A percentile compares a stretch with the other conserved stretches of the same genome.
Conservation (phyloP, 371 early-diverging fungal species). For the Furculomyces boomerangus region DNA sequence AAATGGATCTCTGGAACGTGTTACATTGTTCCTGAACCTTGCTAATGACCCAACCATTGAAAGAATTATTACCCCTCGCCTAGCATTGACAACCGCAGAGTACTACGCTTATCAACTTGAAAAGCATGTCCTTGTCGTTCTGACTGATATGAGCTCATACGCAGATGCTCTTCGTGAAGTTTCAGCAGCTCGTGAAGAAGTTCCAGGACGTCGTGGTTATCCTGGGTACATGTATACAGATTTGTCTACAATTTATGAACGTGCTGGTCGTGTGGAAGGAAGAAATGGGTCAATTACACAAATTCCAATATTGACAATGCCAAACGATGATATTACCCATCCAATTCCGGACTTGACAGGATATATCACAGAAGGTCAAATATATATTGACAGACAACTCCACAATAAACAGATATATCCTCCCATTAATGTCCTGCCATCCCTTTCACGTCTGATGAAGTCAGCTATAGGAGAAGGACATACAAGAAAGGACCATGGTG, state of each 20-base stretch:
- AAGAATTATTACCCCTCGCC: conserved; percentile 99
- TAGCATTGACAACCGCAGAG: conserved; percentile 99
- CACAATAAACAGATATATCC: conserved; percentile 99
- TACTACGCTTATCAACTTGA: conserved; percentile 99
- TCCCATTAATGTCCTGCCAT: conserved; percentile 99
- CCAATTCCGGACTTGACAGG: conserved; percentile 99
- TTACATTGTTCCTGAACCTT: conserved; percentile 98
- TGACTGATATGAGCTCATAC: conserved; percentile 99
- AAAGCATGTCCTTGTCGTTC: conserved; percentile 98
- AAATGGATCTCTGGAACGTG: conserved; percentile 98
- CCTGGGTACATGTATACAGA: conserved; percentile 99
- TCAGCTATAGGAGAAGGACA: conserved; percentile 99
- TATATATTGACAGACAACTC: conserved; percentile 98
- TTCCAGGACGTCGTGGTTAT: conserved; percentile 99
- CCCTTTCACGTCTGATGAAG: conserved; percentile 99
- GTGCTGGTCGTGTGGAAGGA: conserved; percentile 99
- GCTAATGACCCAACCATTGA: conserved; percentile 99
- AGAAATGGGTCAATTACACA: conserved; percentile 99
- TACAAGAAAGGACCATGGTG: conserved; percentile 99
- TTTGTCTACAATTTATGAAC: conserved; percentile 99
- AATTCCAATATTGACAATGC: conserved; percentile 99
- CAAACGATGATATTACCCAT: conserved; percentile 99
- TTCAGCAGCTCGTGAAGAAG: conserved; percentile 99
- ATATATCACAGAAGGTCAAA: conserved; percentile 99
- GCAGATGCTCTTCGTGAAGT: conserved; percentile 99